Base-by-base conservation (phyloP, 768 basidiomycete genomes). In the Tricholoma bakamatsutake region DNA sequence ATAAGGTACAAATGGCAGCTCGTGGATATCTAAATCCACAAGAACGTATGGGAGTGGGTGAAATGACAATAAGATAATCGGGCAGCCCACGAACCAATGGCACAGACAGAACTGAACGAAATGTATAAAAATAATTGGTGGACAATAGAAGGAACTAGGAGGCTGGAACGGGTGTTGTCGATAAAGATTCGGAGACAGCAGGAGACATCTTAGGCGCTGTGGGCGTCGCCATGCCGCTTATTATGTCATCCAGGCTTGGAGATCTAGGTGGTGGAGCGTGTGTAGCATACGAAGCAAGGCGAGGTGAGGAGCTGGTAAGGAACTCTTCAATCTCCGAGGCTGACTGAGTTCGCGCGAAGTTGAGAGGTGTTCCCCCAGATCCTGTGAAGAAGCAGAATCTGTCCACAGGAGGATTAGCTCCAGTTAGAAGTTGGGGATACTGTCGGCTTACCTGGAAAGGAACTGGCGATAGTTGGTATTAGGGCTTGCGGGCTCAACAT, bases 371-470 rank as follows among this genome's bases (percentile, higher is more conserved):
- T 18, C 28, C 40, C 15, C 43, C 52, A 17, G 52, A 53, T 53
- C 89, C 89, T 2, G 89, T 90, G 69, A 81, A 91, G 71, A 90
- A 91, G 72, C 89, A 91, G 68, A 87, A 90, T 62, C 89, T 91
- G 54, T 40, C 18, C 5, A 40, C 15, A 52, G 5, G 43, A 51
- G 34, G 50, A 57, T 54, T 28, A 62, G 57, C 43, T 48, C 27
- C 21, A 17, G 6, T 3, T 33, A n/a, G 24, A 27, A 18, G 4
- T 27, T 28, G 52, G 39, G 21, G 46, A 55, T 51, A 49, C 42
- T 8, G 37, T 15, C 6, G 30, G 15, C 82, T 46, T 61, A 88
- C 88, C 75, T 82, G 68, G 81, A 80, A 56, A 90, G 66, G 57
- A 90, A 82, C 56, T 80, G 77, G 57, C 73, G 76, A 64, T 89